Base-by-base conservation (phyloP, 2,329 filamentous ascomycete genomes). In the Colletotrichum musicola region DNA sequence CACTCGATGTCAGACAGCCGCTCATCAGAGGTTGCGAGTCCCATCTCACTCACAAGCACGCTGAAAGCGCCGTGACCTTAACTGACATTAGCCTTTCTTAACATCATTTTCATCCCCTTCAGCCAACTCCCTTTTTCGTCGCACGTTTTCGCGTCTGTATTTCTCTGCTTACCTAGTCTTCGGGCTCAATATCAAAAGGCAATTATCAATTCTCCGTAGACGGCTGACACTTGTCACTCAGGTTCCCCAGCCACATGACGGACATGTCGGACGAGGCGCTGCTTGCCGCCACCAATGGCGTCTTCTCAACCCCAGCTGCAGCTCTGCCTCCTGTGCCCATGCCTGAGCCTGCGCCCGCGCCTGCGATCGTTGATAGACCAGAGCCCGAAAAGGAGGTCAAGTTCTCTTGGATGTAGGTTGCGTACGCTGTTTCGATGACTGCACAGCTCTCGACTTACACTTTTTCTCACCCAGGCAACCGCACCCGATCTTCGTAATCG, bases 401-500 rank as follows among this genome's bases (percentile, higher is more conserved):
- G 18, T 80, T 82, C 68, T 81, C 80, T 56, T 82, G 81, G 80
- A 73, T 80, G 80, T 81, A 76, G 71, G 79, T 67, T 4, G 16
- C 16, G 13, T 18, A 47, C 9, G 20, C 30, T 35, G 2, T 35
- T 18, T 14, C 9, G 18, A 12, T 25, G 1, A 22, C 9, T 9
- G 3, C 18, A 9, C 4, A 25, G 30, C 30, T n/a, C 50, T 35
- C 35, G 56, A 64, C 70, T 74, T 35, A 77, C 49, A 27, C 30
- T n/a, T 4, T 3, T 7, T 49, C 46, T 46, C 4, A 46, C 44
- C 3, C 68, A 88, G 87, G 1, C 78, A 88, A 54, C 84, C 87
- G 1, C 87, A 89, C 71, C 82, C 86, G 0, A 81, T 82, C 9
- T 88, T 89, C 71, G 85, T 87, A 50, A 84, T 89, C 18, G 76